A percentile compares a stretch with the other conserved stretches of the same genome.
Evolutionary conservation across 441 rosid species (phyloP).

Genomic region (Syzygium malaccense): DNA sequence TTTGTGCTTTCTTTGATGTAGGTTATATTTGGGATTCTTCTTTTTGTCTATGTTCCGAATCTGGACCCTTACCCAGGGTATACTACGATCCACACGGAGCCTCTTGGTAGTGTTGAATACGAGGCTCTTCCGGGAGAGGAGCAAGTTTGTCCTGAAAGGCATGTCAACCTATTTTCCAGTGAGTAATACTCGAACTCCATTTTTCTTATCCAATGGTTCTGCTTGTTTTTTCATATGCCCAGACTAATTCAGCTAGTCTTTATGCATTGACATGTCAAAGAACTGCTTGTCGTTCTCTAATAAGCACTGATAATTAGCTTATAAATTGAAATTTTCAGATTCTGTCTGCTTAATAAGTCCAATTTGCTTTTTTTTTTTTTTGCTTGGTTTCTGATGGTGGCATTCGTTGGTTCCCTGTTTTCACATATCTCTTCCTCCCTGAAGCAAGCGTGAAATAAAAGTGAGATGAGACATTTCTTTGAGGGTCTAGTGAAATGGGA

Average conservation of each 20-base stretch:
- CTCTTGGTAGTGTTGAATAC: conserved; percentile 59
- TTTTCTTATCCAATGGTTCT: neutral
- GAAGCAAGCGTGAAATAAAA: neutral
- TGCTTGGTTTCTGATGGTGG: neutral
- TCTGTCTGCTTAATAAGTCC: neutral
- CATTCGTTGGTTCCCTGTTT: neutral
- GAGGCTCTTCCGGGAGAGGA: conserved; percentile 90
- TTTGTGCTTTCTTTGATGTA: conserved; percentile 17
- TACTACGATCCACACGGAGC: conserved; percentile 43
- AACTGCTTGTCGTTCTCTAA: neutral
- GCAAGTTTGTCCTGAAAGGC: conserved; percentile 88
- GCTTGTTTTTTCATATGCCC: neutral
- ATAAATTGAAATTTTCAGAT: neutral
- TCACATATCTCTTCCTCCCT: neutral
- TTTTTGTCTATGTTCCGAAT: conserved; percentile 66
- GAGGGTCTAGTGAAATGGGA: neutral
- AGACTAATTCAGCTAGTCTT: neutral
- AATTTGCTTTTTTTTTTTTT: neutral
- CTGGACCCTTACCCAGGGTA: conserved; percentile 94
- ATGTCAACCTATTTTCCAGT: conserved; percentile 72
- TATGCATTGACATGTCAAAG: neutral
- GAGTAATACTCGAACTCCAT: conserved; percentile 13
- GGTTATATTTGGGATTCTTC: conserved; percentile 82
- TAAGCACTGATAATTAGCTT: neutral
- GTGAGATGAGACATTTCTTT: neutral